A percentile compares a stretch with the other conserved stretches of the same genome.
phyloP scores from a whole-genome alignment of 257 asterid genomes.

The Catharanthus roseus region DNA sequence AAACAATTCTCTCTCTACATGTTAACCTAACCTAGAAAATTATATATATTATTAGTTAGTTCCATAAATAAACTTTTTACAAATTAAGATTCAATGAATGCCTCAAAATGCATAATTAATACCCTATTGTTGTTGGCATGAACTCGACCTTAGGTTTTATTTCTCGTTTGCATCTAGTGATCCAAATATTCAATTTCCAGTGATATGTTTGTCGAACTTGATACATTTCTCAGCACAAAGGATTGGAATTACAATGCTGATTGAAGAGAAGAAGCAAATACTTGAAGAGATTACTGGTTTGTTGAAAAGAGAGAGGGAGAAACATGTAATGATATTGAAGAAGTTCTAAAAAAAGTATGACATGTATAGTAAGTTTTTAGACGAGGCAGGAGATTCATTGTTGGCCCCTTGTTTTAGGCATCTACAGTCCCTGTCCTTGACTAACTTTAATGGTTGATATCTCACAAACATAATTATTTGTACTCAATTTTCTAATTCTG shows the following conservation, averaged over 20 bases:
- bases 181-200: conserved; percentile 1
- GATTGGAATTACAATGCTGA: background rate
- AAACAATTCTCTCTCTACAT: no score
- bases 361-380: background rate
- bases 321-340: background rate
- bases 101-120: no score
- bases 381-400: background rate
- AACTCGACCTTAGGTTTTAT: no score
- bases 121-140: no score
- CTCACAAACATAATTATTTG: no score
- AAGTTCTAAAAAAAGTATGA: background rate
- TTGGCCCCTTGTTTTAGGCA: background rate
- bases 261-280: background rate
- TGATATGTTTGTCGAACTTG: background rate
- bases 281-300: background rate
- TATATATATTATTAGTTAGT: no score
- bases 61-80: no score
- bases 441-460: background rate
- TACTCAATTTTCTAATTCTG: no score
- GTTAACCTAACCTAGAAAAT: no score
- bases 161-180: background rate
- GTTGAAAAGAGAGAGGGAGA: background rate
- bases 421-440: background rate
- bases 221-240: background rate
- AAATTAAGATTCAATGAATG: no score